phyloP scores from a whole-genome alignment of 176 grass and related monocot species.

The Typha latifolia region DNA sequence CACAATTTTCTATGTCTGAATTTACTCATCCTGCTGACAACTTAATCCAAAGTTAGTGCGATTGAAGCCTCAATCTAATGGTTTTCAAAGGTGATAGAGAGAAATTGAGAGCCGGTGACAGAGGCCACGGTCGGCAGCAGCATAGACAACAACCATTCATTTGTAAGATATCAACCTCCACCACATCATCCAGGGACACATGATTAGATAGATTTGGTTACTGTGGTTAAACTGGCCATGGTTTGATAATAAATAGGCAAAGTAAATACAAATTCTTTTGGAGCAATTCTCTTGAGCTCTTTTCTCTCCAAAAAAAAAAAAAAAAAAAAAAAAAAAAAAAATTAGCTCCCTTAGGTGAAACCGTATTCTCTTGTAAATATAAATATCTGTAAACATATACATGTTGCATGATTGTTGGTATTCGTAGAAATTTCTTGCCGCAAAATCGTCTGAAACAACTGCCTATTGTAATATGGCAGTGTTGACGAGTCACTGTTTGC shows the following conservation, averaged over 20 bases:
- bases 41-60: too few species aligned
- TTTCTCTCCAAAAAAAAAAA: neutral
- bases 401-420: slow-evolving; percentile 7
- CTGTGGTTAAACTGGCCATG: slow-evolving; percentile 39
- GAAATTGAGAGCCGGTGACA: neutral
- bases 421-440: slow-evolving; percentile 17
- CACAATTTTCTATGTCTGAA: slow-evolving; percentile 46
- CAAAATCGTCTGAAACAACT: too few species aligned
- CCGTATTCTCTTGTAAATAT: slow-evolving; percentile 23
- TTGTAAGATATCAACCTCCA: neutral
- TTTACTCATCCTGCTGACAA: neutral
- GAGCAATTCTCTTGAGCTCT: slow-evolving; percentile 5
- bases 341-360: neutral
- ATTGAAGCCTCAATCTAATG: neutral
- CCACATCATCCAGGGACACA: neutral
- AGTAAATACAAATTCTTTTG: slow-evolving; percentile 40
- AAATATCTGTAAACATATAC: slow-evolving; percentile 10
- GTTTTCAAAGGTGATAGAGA: neutral
- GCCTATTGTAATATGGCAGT: too few species aligned
- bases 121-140: neutral
- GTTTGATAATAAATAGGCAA: slow-evolving; percentile 46
- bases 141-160: neutral
- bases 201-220: slow-evolving; percentile 19
- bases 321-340: too few species aligned
- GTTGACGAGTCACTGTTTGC: too few species aligned